Evolutionary conservation across 495 filamentous ascomycete genomes (phyloP).

Genomic region (Aspergillus sclerotioniger): DNA sequence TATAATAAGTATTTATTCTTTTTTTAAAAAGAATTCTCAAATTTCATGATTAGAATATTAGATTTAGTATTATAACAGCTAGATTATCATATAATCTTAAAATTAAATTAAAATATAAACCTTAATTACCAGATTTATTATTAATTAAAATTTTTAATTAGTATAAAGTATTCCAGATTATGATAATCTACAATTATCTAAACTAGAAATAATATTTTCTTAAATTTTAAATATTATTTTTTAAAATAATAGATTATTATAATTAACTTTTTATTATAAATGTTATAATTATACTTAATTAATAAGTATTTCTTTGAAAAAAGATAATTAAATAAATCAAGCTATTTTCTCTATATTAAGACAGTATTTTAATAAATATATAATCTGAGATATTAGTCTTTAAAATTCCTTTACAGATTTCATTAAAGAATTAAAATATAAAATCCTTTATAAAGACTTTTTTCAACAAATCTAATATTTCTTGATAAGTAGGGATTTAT

Average conservation of each 20-base stretch:
- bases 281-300: slow-evolving; percentile 3
- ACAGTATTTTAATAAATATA: slow-evolving; percentile 4
- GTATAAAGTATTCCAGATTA: slow-evolving; percentile 1
- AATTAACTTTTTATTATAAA: slow-evolving; percentile 2
- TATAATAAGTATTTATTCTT: not conserved
- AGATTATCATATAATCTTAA: slow-evolving; percentile 4
- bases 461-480: not conserved
- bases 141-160: slow-evolving; percentile 5
- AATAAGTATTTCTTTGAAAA: slow-evolving; percentile 2
- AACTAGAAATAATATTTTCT: slow-evolving; percentile 5
- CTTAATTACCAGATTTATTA: slow-evolving; percentile 5
- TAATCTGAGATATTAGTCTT: not conserved
- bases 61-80: not conserved
- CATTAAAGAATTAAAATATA: not conserved
- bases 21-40: not conserved
- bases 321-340: not conserved
- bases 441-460: not conserved
- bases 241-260: slow-evolving; percentile 12
- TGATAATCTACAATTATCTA: slow-evolving; percentile 4
- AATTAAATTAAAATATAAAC: slow-evolving; percentile 6
- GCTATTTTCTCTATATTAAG: not conserved
- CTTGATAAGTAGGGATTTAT: not conserved
- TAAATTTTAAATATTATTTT: slow-evolving; percentile 9
- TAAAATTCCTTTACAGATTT: not conserved
- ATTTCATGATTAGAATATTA: slow-evolving; percentile 3